phyloP scores from a whole-genome alignment of 208 protist genomes.

The Leishmania martiniquensis region DNA sequence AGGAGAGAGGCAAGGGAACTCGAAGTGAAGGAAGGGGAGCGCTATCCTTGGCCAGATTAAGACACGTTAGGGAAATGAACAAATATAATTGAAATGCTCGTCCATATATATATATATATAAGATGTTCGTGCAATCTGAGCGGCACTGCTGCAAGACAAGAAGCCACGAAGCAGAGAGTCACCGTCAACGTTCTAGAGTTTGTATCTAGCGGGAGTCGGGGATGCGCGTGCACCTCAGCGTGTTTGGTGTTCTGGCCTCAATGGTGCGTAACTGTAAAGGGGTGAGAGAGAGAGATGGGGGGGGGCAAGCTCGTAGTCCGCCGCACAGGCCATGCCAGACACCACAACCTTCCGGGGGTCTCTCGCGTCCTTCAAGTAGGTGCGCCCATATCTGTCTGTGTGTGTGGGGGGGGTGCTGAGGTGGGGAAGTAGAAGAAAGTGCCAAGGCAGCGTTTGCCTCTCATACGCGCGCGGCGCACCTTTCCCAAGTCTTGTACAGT shows the following conservation, averaged over 20 bases:
- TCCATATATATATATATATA: too few relatives aligned
- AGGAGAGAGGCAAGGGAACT: not conserved
- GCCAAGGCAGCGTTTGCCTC: not conserved
- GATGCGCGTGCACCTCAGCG: not conserved
- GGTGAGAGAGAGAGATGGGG: not conserved
- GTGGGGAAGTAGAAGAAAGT: not conserved
- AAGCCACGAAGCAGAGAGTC: not conserved
- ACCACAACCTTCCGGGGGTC: not conserved
- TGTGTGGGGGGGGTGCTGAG: not conserved
- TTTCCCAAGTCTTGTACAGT: not conserved
- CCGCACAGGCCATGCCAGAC: not conserved
- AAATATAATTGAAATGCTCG: not conserved
- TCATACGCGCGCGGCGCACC: not conserved
- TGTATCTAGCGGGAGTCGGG: not conserved
- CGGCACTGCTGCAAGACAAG: not conserved
- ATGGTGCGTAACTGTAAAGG: not conserved
- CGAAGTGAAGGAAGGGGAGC: not conserved
- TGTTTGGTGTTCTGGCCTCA: not conserved
- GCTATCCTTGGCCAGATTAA: not conserved
- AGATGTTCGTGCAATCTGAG: not conserved
- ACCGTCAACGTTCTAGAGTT: not conserved
- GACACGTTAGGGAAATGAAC: not conserved
- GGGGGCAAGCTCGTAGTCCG: not conserved
- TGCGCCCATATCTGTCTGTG: too few relatives aligned
- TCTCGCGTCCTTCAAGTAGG: not conserved